Evolutionary conservation across 441 rosid species (phyloP), one percentile per base, ranked within the genome.

Genomic region (Mallotus japonicus): DNA sequence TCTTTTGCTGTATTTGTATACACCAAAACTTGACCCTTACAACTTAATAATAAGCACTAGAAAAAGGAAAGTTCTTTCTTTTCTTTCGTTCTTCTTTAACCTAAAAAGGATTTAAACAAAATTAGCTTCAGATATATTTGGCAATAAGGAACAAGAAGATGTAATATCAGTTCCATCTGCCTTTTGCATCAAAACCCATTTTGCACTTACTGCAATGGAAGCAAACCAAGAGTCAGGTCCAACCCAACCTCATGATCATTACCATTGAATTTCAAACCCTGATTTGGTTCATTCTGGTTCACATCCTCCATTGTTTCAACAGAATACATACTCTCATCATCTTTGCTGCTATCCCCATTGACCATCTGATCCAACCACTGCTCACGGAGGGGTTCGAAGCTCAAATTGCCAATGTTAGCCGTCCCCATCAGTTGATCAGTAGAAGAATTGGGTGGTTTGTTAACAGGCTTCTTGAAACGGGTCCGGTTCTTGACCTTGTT

Each of bases 151-250:
- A 58, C 40, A 59, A 59, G 50, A 34, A 53, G 32, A 32, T 57
- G 16, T 56, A 59, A 15, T 28, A 28, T 15, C 47, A 58, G 15
- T 19, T n/a, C 19, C 17, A 0, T 17, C 10, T 12, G 6, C 15
- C 32, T 19, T 3, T 6, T 28, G 14, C 32, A 28, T 17, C 61
- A 34, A 50, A 7, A n/a, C 46, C 56, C 28, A 32, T 49, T 17
- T 17, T 16, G 46, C 13, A 51, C 40, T 42, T 40, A 32, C 64
- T 69, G 65, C 40, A 44, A 8, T 20, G 80, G 72, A 66, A 70
- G 47, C 73, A 80, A 72, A 11, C 87, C 87, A 19, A 89, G 90
- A 20, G 83, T 85, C 55, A 89, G 87, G 65, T 87, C 87, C 76
- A 89, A 76, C 17, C 83, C 76, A 66, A 75, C 81, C 66, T 62